phyloP scores from a whole-genome alignment of 192 early-diverging fungal species.

The Helicostylum pulchrum region DNA sequence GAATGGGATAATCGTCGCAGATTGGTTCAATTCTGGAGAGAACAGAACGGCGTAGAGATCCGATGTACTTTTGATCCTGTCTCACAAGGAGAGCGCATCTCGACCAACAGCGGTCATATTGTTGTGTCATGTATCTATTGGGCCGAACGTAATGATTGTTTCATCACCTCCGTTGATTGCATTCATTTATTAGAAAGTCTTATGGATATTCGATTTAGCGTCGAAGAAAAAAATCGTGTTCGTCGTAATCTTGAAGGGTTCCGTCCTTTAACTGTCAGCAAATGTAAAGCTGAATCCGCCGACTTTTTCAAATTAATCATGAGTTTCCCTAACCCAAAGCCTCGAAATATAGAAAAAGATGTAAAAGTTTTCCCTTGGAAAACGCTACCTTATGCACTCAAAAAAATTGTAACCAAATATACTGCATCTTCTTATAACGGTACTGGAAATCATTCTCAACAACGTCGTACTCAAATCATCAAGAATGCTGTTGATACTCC shows the following conservation, averaged over 20 bases:
- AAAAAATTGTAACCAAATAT: conserved; percentile 77
- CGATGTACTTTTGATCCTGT: conserved; percentile 66
- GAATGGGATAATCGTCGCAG: conserved; percentile 64
- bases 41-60: conserved; percentile 62
- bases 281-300: conserved; percentile 65
- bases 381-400: conserved; percentile 59
- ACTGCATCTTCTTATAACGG: conserved; percentile 24
- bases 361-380: conserved; percentile 84
- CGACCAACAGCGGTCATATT: conserved; percentile 30
- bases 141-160: conserved; percentile 67
- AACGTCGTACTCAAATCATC: neutral
- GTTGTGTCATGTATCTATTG: conserved; percentile 82
- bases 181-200: conserved; percentile 70
- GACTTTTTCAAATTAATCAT: conserved; percentile 80
- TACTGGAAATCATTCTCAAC: neutral
- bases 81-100: conserved; percentile 45
- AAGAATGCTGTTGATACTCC: no score
- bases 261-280: conserved; percentile 71
- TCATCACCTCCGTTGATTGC: conserved; percentile 75
- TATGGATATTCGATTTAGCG: conserved; percentile 65
- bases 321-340: conserved; percentile 75
- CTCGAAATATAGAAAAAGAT: conserved; percentile 85
- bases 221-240: conserved; percentile 83
- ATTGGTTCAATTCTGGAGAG: conserved; percentile 73
- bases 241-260: conserved; percentile 81